Percentiles rank a stretch among this genome's conserved stretches.
These are phyloP conservation scores for Tuber aestivum DNA, from an alignment of 495 filamentous ascomycete genomes.

Conservation along the genomic window DNA sequence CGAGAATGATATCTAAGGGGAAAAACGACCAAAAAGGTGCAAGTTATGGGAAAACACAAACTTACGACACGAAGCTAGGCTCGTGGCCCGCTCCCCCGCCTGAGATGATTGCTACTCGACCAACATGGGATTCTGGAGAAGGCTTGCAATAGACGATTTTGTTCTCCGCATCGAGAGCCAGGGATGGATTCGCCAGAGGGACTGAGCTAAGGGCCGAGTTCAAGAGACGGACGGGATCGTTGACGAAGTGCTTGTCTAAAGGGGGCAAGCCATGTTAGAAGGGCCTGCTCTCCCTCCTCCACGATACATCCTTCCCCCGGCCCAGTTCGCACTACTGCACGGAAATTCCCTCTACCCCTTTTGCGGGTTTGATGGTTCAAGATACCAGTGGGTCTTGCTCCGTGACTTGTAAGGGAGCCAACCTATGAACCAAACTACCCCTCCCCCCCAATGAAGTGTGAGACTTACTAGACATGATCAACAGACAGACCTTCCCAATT, in stretches of 20 bases:
- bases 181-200: constrained; percentile 77
- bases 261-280: not conserved
- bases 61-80: constrained; percentile 73
- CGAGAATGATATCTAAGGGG: not conserved
- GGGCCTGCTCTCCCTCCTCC: not conserved
- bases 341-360: not conserved
- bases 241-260: constrained; percentile 81
- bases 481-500: constrained; percentile 8
- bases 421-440: constrained; percentile 16
- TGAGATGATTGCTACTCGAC: constrained; percentile 72
- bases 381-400: not conserved
- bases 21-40: not conserved
- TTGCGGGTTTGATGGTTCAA: not conserved
- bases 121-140: constrained; percentile 7
- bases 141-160: constrained; percentile 52
- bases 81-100: constrained; percentile 93
- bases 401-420: not conserved
- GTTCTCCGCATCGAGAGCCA: constrained; percentile 70
- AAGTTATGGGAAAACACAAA: constrained; percentile 30
- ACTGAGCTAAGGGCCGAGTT: constrained; percentile 67
- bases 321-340: constrained; percentile 9
- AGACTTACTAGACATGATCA: constrained; percentile 24
- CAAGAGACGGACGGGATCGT: constrained; percentile 75
- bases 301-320: not conserved
- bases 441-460: not conserved